Evolutionary conservation across 2,329 filamentous ascomycete genomes (phyloP).

Genomic region (Xylariaceae sp.): DNA sequence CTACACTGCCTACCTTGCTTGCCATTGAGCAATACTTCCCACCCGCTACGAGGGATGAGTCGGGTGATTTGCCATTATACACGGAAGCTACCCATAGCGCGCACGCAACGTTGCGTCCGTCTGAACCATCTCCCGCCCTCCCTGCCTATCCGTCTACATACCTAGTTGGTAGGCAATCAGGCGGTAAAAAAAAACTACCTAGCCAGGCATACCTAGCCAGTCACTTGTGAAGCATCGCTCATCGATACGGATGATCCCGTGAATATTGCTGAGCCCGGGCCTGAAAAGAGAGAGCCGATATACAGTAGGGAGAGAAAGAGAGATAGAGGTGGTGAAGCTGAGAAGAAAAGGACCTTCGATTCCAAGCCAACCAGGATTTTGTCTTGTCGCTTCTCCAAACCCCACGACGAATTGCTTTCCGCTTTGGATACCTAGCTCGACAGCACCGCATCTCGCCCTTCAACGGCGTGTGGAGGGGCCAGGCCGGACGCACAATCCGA

Average conservation of each 20-base stretch:
- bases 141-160: not conserved
- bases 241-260: not conserved
- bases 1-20: not conserved
- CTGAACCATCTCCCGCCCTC: not conserved
- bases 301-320: not conserved
- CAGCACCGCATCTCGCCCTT: slow-evolving; percentile 15
- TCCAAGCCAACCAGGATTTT: not conserved
- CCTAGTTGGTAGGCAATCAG: not conserved
- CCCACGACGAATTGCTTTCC: slow-evolving; percentile 30
- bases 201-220: not conserved
- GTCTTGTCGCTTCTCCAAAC: slow-evolving; percentile 24
- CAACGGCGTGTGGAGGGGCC: slow-evolving; percentile 25
- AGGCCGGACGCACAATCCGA: slow-evolving; percentile 18
- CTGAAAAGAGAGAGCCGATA: not conserved
- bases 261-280: not conserved
- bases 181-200: not conserved
- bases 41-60: not conserved
- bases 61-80: too few species aligned
- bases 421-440: slow-evolving; percentile 24
- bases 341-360: not conserved
- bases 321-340: not conserved
- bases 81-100: not conserved
- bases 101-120: not conserved
- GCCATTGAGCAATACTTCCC: not conserved
- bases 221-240: not conserved